These are phyloP conservation scores for Nyssa sinensis DNA, from an alignment of 148 eudicot species.

Conservation along the genomic window DNA sequence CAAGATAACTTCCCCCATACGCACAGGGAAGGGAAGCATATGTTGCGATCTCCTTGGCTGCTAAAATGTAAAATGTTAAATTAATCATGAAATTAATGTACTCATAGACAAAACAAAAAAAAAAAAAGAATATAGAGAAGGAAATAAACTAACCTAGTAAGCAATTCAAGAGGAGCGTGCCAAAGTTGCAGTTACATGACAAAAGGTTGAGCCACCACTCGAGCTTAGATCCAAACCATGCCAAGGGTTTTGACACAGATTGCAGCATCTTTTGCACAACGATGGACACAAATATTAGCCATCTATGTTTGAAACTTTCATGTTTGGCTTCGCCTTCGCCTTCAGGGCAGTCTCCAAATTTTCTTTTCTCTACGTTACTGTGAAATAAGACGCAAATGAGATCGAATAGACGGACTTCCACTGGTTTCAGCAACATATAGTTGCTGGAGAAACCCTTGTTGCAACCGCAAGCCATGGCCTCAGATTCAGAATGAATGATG, in stretches of 20 bases:
- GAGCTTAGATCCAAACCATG: constrained; percentile 18
- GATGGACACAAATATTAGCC: constrained; percentile 32
- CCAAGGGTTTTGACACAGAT: constrained; percentile 11
- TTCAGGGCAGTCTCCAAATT: constrained; percentile 29
- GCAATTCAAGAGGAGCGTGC: constrained; percentile 14
- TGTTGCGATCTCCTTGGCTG: too few relatives aligned
- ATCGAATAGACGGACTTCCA: constrained; percentile 18
- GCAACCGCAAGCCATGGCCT: constrained; percentile 15
- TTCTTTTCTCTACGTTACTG: constrained; percentile 17
- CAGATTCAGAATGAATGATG: too few relatives aligned
- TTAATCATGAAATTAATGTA: too few relatives aligned
- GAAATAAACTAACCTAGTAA: constrained; percentile 19
- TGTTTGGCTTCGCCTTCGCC: background rate
- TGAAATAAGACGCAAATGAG: constrained; percentile 21
- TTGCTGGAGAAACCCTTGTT: constrained; percentile 17
- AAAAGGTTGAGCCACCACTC: constrained; percentile 36
- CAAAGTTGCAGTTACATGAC: constrained; percentile 14
- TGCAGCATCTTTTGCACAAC: constrained; percentile 24
- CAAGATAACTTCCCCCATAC: too few relatives aligned
- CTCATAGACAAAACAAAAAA: background rate
- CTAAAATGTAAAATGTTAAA: too few relatives aligned
- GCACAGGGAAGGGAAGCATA: too few relatives aligned
- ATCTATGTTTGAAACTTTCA: constrained; percentile 19
- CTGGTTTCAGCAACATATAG: constrained; percentile 32
- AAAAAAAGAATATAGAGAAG: background rate